Evolutionary conservation across 169 alveolate species (phyloP).

Genomic region (Plasmodium reichenowi): DNA sequence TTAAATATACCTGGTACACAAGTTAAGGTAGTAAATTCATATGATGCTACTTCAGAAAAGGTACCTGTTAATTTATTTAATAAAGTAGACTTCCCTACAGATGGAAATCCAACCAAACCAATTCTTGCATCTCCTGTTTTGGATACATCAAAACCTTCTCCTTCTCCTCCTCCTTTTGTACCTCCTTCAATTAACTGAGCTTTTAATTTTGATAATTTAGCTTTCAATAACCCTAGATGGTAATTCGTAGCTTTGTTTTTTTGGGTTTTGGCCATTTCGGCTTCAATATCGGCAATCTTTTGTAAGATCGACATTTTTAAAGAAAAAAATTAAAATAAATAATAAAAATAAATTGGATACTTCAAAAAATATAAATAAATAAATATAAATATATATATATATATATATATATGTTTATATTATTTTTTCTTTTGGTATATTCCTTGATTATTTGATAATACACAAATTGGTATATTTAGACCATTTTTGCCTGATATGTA

Average conservation of each 20-base stretch:
- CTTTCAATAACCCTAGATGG: conserved; percentile 98
- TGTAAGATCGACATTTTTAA: conserved; percentile 90
- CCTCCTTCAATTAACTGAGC: conserved; percentile 94
- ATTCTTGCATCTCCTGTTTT: conserved; percentile 99
- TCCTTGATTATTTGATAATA: too few relatives aligned
- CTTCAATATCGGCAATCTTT: conserved; percentile 97
- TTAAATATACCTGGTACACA: conserved; percentile 98
- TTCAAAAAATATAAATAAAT: neutral
- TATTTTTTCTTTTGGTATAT: neutral
- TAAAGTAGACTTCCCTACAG: conserved; percentile 98
- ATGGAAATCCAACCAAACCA: conserved; percentile 99
- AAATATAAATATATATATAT: neutral
- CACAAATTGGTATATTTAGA: too few relatives aligned
- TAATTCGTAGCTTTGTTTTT: conserved; percentile 98
- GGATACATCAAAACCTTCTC: conserved; percentile 87
- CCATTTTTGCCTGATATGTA: too few relatives aligned
- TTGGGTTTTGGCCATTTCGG: conserved; percentile 99
- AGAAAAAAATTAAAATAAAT: neutral
- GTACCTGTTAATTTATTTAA: conserved; percentile 97
- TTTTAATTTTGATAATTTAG: conserved; percentile 95
- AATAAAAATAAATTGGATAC: neutral
- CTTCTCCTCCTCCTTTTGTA: conserved; percentile 89
- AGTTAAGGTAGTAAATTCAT: conserved; percentile 99
- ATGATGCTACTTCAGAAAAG: conserved; percentile 97
- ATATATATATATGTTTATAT: neutral